phyloP scores from a whole-genome alignment of 768 basidiomycete species.

The Atractiella rhizophila region DNA sequence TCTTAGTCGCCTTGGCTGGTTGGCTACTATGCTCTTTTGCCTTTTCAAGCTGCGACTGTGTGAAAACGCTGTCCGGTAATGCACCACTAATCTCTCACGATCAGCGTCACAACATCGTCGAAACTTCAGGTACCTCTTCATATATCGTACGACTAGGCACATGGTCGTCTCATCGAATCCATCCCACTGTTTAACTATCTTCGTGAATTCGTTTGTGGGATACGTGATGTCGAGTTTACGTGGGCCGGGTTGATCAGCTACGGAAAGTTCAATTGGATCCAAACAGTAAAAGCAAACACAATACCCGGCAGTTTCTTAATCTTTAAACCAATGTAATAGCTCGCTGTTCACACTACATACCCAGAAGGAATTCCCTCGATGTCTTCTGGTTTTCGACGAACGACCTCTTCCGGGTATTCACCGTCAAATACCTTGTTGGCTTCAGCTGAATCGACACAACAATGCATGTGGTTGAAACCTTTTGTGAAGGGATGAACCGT shows the following conservation, averaged over 20 bases:
- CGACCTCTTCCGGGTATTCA: slow-evolving; percentile 46
- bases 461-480: slow-evolving; percentile 64
- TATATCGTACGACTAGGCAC: slow-evolving; percentile 81
- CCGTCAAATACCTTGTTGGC: slow-evolving; percentile 68
- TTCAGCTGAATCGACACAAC: slow-evolving; percentile 67
- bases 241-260: slow-evolving; percentile 28
- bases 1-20: no score
- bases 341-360: slow-evolving; percentile 58
- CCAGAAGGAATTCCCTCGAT: slow-evolving; percentile 29
- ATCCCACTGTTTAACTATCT: slow-evolving; percentile 85
- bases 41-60: no score
- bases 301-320: slow-evolving; percentile 42
- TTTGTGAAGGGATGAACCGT: slow-evolving; percentile 87
- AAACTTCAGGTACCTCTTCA: slow-evolving; percentile 65
- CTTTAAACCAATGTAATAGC: slow-evolving; percentile 82
- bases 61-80: no score
- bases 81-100: no score
- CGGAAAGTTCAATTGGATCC: neutral
- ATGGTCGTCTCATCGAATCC: slow-evolving; percentile 72
- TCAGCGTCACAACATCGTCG: slow-evolving; percentile 1
- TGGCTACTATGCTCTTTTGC: no score
- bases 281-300: slow-evolving; percentile 22
- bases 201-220: slow-evolving; percentile 82
- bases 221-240: slow-evolving; percentile 85
- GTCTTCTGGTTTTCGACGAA: slow-evolving; percentile 50